These are phyloP conservation scores for Aspergillus versicolor DNA, from an alignment of 2,329 filamentous ascomycete species.

Conservation along the genomic window DNA sequence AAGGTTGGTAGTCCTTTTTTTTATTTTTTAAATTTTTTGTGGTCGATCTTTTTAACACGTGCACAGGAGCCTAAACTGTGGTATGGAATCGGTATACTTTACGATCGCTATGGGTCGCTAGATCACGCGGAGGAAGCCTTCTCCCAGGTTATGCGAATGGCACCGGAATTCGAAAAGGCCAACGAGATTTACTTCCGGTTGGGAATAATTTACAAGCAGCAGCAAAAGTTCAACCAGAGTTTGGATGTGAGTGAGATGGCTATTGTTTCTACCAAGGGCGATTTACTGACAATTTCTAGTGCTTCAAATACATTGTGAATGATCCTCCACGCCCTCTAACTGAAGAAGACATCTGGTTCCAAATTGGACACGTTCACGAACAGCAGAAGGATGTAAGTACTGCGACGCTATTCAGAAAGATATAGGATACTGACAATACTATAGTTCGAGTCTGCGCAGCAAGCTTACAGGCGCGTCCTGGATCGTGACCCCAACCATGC, in stretches of 20 bases:
- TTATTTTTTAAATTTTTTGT: background rate
- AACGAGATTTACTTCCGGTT: constrained; percentile 98
- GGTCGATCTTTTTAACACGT: constrained; percentile 10
- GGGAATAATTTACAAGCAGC: constrained; percentile 99
- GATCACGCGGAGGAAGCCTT: constrained; percentile 98
- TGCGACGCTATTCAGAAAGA: background rate
- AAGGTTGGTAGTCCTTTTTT: constrained; percentile 62
- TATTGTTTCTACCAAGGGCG: background rate
- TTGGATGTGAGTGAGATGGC: constrained; percentile 67
- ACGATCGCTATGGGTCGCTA: constrained; percentile 92
- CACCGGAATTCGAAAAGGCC: constrained; percentile 95
- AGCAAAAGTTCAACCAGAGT: constrained; percentile 89
- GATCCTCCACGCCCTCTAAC: constrained; percentile 89
- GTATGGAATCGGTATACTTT: constrained; percentile 98
- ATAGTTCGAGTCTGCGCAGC: constrained; percentile 89
- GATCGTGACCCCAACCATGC: constrained; percentile 94
- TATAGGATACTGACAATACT: constrained; percentile 30
- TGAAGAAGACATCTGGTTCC: constrained; percentile 99
- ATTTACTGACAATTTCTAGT: constrained; percentile 54
- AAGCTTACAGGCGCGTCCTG: constrained; percentile 86
- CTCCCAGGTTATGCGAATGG: constrained; percentile 98
- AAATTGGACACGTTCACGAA: constrained; percentile 97
- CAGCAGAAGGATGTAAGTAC: constrained; percentile 92
- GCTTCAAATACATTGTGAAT: constrained; percentile 96
- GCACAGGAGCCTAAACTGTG: constrained; percentile 87